Evolutionary conservation across 345 rosid genomes (phyloP).

Genomic region (Gossypium sturtianum): DNA sequence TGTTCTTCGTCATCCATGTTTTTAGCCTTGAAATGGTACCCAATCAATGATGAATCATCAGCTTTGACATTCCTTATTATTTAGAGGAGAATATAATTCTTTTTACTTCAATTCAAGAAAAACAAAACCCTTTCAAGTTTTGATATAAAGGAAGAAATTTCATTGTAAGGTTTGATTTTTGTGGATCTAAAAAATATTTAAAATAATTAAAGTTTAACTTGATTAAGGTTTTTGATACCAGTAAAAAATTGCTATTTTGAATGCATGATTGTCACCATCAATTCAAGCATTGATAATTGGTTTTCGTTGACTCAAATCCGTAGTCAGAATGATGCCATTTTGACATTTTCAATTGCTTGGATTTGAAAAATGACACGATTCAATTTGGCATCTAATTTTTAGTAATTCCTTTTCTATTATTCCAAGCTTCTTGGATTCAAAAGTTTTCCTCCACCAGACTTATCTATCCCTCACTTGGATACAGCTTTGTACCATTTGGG

Average conservation of each 20-base stretch:
- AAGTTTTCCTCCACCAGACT: constrained; percentile 9
- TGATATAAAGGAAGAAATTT: background rate
- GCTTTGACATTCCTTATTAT: background rate
- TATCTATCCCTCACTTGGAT: background rate
- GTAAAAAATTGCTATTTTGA: background rate
- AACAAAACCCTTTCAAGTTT: background rate
- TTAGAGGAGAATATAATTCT: constrained; percentile 4
- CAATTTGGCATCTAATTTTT: background rate
- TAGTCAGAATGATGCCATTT: background rate
- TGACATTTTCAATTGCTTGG: background rate
- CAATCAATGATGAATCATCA: background rate
- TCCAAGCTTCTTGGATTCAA: constrained; percentile 34
- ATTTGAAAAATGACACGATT: background rate
- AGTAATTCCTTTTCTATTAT: background rate
- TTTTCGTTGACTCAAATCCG: constrained; percentile 10
- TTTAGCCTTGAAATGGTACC: background rate
- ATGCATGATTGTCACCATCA: background rate
- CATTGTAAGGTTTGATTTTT: too few relatives aligned
- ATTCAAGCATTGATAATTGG: background rate
- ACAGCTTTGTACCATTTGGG: constrained; percentile 15
- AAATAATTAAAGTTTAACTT: too few relatives aligned
- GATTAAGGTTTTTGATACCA: too few relatives aligned
- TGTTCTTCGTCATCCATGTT: background rate
- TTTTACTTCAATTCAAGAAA: background rate
- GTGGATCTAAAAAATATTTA: background rate